Evolutionary conservation across 2,329 filamentous ascomycete genomes (phyloP).

Genomic region (Aspergillus novoparasiticus): DNA sequence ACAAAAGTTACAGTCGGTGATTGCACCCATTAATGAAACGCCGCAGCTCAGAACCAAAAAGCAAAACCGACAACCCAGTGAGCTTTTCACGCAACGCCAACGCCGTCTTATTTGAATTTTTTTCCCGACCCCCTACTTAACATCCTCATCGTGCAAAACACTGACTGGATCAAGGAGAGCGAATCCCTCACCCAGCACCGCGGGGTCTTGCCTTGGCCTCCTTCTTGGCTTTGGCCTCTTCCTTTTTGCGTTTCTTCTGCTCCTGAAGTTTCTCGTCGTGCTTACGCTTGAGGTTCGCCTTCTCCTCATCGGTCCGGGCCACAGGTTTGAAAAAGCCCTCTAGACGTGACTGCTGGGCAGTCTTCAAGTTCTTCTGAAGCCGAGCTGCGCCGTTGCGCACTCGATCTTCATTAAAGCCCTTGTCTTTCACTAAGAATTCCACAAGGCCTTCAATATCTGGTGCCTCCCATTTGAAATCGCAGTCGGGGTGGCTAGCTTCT

Average conservation of each 20-base stretch:
- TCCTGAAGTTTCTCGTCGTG: conserved; percentile 88
- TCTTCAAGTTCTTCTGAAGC: conserved; percentile 88
- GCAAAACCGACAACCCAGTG: background rate
- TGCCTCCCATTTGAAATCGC: conserved; percentile 97
- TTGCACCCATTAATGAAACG: background rate
- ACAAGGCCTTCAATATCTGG: conserved; percentile 89
- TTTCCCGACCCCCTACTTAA: background rate
- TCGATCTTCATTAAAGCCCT: conserved; percentile 95
- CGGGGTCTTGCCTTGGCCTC: conserved; percentile 85
- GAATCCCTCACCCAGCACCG: conserved; percentile 47
- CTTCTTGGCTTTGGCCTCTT: conserved; percentile 93
- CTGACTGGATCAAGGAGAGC: background rate
- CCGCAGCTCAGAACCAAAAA: background rate
- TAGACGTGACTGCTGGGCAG: conserved; percentile 82
- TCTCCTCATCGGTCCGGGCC: conserved; percentile 84
- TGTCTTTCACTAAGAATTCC: conserved; percentile 86
- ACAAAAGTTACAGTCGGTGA: background rate
- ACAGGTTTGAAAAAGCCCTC: conserved; percentile 97
- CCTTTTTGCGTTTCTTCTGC: conserved; percentile 93
- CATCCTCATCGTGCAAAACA: background rate
- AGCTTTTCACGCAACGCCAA: background rate
- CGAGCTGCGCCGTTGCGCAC: conserved; percentile 77
- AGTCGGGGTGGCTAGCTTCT: conserved; percentile 77
- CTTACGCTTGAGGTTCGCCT: conserved; percentile 85
- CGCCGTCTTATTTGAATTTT: background rate